Evolutionary conservation across 1,139 yeast species (phyloP).

Genomic region (Pichia sp.): DNA sequence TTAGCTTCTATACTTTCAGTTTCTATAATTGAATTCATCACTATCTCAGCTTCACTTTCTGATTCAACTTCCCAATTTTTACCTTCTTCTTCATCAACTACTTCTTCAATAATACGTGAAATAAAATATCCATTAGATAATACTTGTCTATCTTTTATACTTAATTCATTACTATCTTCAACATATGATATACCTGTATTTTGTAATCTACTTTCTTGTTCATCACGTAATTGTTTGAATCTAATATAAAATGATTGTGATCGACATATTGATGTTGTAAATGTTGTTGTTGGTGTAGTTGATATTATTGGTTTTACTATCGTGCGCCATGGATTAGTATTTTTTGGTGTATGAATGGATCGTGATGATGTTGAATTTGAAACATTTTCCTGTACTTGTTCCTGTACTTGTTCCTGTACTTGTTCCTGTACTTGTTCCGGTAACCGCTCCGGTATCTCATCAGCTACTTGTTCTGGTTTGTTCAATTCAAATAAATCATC

Average conservation of each 20-base stretch:
- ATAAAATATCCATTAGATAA: slow-evolving; percentile 4
- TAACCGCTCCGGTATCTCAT: not conserved
- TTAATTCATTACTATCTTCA: slow-evolving; percentile 6
- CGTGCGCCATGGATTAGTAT: not conserved
- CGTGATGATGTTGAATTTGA: too few species aligned
- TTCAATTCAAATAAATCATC: slow-evolving; percentile 15
- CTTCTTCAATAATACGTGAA: slow-evolving; percentile 11
- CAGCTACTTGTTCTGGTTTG: not conserved
- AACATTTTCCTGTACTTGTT: not conserved
- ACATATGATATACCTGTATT: slow-evolving; percentile 16
- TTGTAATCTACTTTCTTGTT: slow-evolving; percentile 17
- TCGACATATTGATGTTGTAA: not conserved
- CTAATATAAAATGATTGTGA: slow-evolving; percentile 18
- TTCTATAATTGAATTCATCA: too few species aligned
- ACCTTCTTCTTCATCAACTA: not conserved
- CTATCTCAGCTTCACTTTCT: too few species aligned
- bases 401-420: not conserved
- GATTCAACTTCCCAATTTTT: too few species aligned
- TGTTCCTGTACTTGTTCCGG: not conserved
- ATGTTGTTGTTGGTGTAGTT: not conserved
- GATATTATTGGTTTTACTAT: not conserved
- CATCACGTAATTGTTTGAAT: slow-evolving; percentile 15
- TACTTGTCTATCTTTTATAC: not conserved
- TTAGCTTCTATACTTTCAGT: not conserved
- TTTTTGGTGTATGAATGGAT: not conserved